These are phyloP conservation scores for Paramecium octaurelia DNA, from an alignment of 73 alveolate genomes.

Conservation along the genomic window DNA sequence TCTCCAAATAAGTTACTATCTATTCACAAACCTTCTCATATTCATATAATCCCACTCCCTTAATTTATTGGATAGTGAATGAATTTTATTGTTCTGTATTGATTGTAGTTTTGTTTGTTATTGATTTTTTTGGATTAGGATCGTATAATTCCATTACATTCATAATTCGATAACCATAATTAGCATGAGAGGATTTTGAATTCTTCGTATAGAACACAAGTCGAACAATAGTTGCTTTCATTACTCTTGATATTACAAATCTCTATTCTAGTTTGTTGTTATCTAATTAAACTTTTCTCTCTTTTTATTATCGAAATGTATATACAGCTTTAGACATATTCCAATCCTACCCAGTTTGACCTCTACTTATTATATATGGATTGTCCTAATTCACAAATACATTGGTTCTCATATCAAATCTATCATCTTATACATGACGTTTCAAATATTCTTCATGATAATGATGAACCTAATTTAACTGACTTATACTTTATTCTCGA, in stretches of 20 bases:
- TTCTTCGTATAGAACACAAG: slow-evolving; percentile 47
- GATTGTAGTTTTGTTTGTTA: slow-evolving; percentile 44
- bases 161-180: slow-evolving; percentile 53
- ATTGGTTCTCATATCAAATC: slow-evolving; percentile 44
- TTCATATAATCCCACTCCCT: slow-evolving; percentile 59
- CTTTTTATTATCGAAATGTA: slow-evolving; percentile 25
- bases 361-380: slow-evolving; percentile 54
- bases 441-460: slow-evolving; percentile 2
- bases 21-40: slow-evolving; percentile 68
- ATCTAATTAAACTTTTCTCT: slow-evolving; percentile 47
- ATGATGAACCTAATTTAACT: neutral
- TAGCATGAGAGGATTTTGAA: slow-evolving; percentile 55
- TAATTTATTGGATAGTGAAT: slow-evolving; percentile 41
- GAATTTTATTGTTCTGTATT: slow-evolving; percentile 47
- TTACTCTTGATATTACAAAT: slow-evolving; percentile 57
- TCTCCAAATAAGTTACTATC: slow-evolving; percentile 63
- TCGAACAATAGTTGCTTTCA: slow-evolving; percentile 55
- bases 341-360: slow-evolving; percentile 56
- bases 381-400: slow-evolving; percentile 50
- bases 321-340: slow-evolving; percentile 55
- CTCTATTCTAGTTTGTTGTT: slow-evolving; percentile 53
- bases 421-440: neutral
- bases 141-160: slow-evolving; percentile 45
- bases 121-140: slow-evolving; percentile 51
- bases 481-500: slow-evolving; percentile 28